Conservation (phyloP, 495 filamentous ascomycete genomes). For the Tuber microsphaerosporum region DNA sequence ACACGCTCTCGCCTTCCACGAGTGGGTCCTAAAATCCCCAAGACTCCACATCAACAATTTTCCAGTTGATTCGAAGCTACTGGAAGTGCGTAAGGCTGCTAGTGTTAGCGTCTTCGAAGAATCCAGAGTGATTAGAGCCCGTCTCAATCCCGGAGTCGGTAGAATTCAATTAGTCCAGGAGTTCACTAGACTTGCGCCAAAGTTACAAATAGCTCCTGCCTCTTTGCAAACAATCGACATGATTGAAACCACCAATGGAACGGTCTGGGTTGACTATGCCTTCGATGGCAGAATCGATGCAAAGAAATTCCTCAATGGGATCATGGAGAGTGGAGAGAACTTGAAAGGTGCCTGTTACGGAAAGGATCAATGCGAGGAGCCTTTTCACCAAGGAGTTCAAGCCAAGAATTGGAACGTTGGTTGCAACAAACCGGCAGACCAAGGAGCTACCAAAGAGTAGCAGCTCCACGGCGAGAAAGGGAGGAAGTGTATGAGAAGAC, state of each 20-base stretch:
- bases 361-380: not conserved
- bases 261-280: not conserved
- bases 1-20: not conserved
- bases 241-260: not conserved
- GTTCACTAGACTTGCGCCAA: not conserved
- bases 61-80: not conserved
- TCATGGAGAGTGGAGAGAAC: not conserved
- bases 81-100: not conserved
- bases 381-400: not conserved
- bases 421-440: not conserved
- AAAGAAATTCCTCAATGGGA: not conserved
- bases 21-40: not conserved
- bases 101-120: not conserved
- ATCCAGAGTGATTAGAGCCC: not conserved
- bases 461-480: not conserved
- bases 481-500: not conserved
- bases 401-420: not conserved
- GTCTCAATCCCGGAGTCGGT: not conserved
- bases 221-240: not conserved
- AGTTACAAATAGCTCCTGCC: not conserved
- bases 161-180: not conserved
- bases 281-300: not conserved
- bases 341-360: not conserved
- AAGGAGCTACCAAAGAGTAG: not conserved
- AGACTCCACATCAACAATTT: not conserved